A percentile compares a stretch with the other conserved stretches of the same genome.
These are phyloP conservation scores for Hypoxylon sp. DNA, from an alignment of 2,329 filamentous ascomycete genomes.

Conservation along the genomic window DNA sequence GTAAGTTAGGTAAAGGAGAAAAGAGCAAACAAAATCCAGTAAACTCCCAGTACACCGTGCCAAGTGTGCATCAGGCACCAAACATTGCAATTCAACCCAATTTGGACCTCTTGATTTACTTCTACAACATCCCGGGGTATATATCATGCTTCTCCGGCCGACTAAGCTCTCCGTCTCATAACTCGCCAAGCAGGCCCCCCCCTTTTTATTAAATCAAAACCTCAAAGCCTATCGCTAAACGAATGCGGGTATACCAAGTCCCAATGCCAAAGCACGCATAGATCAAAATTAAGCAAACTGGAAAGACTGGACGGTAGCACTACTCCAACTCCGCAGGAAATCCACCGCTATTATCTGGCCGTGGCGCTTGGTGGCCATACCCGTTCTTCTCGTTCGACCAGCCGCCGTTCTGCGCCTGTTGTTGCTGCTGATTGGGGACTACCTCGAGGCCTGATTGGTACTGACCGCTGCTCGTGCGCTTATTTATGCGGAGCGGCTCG, in stretches of 20 bases:
- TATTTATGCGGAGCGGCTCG: slow-evolving; percentile 41
- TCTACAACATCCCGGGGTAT: slow-evolving; percentile 33
- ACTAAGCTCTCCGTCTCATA: background rate
- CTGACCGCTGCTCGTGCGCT: slow-evolving; percentile 22
- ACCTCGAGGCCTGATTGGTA: slow-evolving; percentile 2
- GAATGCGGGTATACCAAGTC: slow-evolving; percentile 10
- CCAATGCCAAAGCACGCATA: slow-evolving; percentile 5
- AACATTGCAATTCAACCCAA: slow-evolving; percentile 2
- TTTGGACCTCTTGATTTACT: background rate
- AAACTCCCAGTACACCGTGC: background rate
- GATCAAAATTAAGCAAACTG: background rate
- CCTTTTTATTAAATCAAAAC: slow-evolving; percentile 1
- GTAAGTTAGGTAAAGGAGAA: too few species aligned
- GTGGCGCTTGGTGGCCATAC: background rate
- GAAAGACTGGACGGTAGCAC: background rate
- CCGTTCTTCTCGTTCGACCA: slow-evolving; percentile 21
- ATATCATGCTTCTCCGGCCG: slow-evolving; percentile 2
- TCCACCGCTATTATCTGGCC: background rate
- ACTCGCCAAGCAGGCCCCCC: background rate
- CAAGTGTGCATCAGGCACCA: background rate
- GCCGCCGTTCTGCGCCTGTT: background rate
- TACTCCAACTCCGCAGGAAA: slow-evolving; percentile 41
- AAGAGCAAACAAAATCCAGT: too few species aligned
- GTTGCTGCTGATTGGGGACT: background rate
- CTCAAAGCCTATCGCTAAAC: slow-evolving; percentile 8